Evolutionary conservation across 2,329 filamentous ascomycete genomes (phyloP).

Genomic region (Dothideomycetes sp.): DNA sequence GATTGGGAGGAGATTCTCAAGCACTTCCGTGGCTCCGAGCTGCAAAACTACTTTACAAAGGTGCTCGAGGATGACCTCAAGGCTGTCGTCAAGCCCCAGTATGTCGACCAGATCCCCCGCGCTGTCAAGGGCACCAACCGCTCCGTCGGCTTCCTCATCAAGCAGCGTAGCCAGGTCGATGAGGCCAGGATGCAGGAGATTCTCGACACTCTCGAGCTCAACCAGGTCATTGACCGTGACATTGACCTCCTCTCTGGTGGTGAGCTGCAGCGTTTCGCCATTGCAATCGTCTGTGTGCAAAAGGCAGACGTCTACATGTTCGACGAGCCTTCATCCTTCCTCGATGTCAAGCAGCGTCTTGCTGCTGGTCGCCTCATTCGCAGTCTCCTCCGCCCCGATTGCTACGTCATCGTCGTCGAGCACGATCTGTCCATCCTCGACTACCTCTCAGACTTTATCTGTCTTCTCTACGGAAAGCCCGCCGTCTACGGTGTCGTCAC

Average conservation of each 20-base stretch:
- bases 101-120: conserved; percentile 95
- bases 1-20: conserved; percentile 99
- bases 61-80: conserved; percentile 93
- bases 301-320: conserved; percentile 99
- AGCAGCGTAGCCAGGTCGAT: conserved; percentile 62
- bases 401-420: conserved; percentile 98
- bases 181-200: conserved; percentile 64
- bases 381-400: conserved; percentile 73
- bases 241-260: conserved; percentile 86
- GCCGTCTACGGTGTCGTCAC: conserved; percentile 97
- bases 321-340: conserved; percentile 95
- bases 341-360: conserved; percentile 98
- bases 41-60: conserved; percentile 99
- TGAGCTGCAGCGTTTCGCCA: conserved; percentile 96
- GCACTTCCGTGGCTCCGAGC: conserved; percentile 92
- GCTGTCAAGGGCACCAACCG: conserved; percentile 70
- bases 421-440: conserved; percentile 98
- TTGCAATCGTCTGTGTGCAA: conserved; percentile 90
- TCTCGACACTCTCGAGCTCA: conserved; percentile 71
- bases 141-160: conserved; percentile 67
- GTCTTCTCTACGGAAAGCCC: conserved; percentile 89
- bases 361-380: conserved; percentile 87
- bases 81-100: conserved; percentile 97
- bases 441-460: conserved; percentile 97
- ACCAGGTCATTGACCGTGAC: conserved; percentile 85